These are phyloP conservation scores for Trypanosoma caninum DNA, from an alignment of 208 protist genomes.

Conservation along the genomic window DNA sequence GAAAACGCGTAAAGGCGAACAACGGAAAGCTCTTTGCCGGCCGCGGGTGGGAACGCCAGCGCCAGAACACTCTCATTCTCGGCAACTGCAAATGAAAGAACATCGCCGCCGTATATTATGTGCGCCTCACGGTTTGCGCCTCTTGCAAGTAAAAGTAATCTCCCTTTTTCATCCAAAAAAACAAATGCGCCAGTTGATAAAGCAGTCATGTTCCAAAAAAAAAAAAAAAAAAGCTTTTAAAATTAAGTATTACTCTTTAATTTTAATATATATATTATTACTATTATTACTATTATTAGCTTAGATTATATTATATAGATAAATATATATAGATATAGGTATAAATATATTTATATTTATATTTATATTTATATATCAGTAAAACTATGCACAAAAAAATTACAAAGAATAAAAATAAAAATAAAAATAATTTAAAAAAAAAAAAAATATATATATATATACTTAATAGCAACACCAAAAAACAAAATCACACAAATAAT, in stretches of 20 bases:
- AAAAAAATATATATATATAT: not conserved
- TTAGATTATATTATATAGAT: too few species aligned
- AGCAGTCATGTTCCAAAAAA: slow-evolving; percentile 9
- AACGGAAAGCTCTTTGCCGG: slow-evolving; percentile 1
- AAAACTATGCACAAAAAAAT: slow-evolving; percentile 7
- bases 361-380: not conserved
- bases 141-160: slow-evolving; percentile 18
- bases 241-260: not conserved
- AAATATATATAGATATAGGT: too few species aligned
- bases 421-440: not conserved
- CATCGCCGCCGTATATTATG: slow-evolving; percentile 37
- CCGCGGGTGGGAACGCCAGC: slow-evolving; percentile 11
- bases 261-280: too few species aligned
- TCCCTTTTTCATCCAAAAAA: slow-evolving; percentile 3
- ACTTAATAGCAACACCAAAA: not conserved
- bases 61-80: slow-evolving; percentile 27
- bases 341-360: not conserved
- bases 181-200: slow-evolving; percentile 22
- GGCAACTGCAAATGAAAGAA: slow-evolving; percentile 30
- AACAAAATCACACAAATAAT: not conserved
- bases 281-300: too few species aligned
- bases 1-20: slow-evolving; percentile 38
- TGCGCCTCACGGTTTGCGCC: slow-evolving; percentile 11
- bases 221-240: slow-evolving; percentile 11
- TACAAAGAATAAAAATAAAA: not conserved